Evolutionary conservation across 2,329 filamentous ascomycete species (phyloP).

Genomic region (Colletotrichum sp.): DNA sequence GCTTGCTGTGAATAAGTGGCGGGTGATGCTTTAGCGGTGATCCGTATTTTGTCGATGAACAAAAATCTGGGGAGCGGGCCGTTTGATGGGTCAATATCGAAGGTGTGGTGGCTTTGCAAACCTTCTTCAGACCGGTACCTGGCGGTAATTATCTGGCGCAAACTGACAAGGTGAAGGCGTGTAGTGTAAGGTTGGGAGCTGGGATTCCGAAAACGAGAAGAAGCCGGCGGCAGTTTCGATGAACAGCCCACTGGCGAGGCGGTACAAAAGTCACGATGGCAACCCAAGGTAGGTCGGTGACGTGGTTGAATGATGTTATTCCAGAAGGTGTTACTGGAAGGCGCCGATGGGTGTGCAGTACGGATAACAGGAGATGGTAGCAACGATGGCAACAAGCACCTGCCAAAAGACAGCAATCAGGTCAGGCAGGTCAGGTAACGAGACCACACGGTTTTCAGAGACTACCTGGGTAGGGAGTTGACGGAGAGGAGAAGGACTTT

Average conservation of each 20-base stretch:
- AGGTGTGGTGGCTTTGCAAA: background rate
- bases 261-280: background rate
- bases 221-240: background rate
- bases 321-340: background rate
- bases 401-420: background rate
- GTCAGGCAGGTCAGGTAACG: background rate
- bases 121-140: background rate
- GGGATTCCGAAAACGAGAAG: background rate
- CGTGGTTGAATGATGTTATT: background rate
- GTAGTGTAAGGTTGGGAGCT: background rate
- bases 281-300: background rate
- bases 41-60: background rate
- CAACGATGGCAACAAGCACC: background rate
- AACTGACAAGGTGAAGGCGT: background rate
- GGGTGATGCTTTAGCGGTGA: background rate
- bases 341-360: background rate
- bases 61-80: background rate
- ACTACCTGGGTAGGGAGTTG: too few species aligned
- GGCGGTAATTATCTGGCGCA: background rate
- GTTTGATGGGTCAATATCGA: background rate
- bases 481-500: background rate
- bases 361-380: background rate
- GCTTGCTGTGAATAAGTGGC: background rate
- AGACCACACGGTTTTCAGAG: too few species aligned
- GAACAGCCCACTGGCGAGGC: background rate